Conservation (phyloP, 352 stramenopile genomes). For the Phytophthora macrochlamydospora region DNA sequence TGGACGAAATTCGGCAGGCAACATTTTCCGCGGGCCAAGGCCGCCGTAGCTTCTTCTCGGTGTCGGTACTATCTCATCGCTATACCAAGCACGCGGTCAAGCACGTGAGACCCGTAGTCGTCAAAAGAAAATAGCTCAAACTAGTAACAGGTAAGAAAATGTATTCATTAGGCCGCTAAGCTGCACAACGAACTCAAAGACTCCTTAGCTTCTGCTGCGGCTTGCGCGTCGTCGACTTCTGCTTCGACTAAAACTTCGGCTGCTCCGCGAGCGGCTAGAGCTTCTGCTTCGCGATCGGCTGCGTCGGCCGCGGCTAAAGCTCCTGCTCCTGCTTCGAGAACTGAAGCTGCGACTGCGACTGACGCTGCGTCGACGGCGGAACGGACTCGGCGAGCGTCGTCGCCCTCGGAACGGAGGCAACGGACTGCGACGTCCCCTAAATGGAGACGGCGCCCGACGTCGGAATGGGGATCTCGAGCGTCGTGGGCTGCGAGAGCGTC, state of each 20-base stretch:
- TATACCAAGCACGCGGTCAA: slow-evolving; percentile 37
- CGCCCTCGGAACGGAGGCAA: slow-evolving; percentile 26
- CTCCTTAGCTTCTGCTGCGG: slow-evolving; percentile 20
- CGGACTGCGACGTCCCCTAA: slow-evolving; percentile 35
- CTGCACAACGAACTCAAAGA: slow-evolving; percentile 21
- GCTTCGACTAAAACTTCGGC: slow-evolving; percentile 39
- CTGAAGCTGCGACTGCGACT: slow-evolving; percentile 35
- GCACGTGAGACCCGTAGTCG: slow-evolving; percentile 17
- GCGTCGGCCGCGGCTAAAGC: slow-evolving; percentile 19
- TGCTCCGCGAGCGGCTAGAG: slow-evolving; percentile 34
- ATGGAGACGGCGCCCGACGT: slow-evolving; percentile 45
- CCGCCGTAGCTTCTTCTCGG: slow-evolving; percentile 60
- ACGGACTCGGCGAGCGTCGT: slow-evolving; percentile 40
- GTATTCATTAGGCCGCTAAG: slow-evolving; percentile 34
- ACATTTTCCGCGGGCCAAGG: slow-evolving; percentile 65
- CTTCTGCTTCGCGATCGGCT: slow-evolving; percentile 34
- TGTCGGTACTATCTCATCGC: slow-evolving; percentile 34
- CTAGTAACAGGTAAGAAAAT: slow-evolving; percentile 7
- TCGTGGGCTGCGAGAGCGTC: slow-evolving; percentile 44
- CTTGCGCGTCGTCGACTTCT: slow-evolving; percentile 27
- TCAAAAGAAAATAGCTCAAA: not conserved
- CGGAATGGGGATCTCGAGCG: slow-evolving; percentile 49
- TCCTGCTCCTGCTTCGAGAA: slow-evolving; percentile 21
- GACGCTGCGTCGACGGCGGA: slow-evolving; percentile 34
- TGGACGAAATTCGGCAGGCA: slow-evolving; percentile 50